These are phyloP conservation scores for Diaporthe citriasiana DNA, from an alignment of 2,329 filamentous ascomycete genomes.

Conservation along the genomic window DNA sequence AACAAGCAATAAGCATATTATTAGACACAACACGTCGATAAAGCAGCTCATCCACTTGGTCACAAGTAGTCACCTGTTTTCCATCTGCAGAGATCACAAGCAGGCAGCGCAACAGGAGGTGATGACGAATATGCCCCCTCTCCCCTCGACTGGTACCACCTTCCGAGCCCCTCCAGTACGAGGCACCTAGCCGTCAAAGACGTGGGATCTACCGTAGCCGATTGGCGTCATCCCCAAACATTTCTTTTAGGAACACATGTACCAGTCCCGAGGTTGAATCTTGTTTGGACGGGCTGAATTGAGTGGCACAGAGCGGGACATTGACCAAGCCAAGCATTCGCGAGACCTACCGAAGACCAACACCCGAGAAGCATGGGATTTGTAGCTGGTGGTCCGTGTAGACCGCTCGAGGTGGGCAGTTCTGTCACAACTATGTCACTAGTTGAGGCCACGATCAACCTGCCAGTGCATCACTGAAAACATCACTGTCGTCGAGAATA, in stretches of 20 bases:
- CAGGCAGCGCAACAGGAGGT: neutral
- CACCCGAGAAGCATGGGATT: neutral
- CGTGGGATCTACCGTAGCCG: too few species aligned
- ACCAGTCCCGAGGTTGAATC: neutral
- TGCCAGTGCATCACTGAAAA: too few species aligned
- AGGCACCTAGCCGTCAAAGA: neutral
- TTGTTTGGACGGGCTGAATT: neutral
- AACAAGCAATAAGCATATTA: neutral
- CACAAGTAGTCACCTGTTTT: neutral
- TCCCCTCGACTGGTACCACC: neutral
- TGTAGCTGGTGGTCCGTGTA: neutral
- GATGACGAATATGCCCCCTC: neutral
- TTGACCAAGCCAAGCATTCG: neutral
- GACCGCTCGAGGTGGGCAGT: too few species aligned
- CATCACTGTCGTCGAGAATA: neutral
- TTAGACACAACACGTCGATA: neutral
- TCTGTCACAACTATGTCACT: too few species aligned
- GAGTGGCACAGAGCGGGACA: neutral
- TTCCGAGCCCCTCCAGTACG: neutral
- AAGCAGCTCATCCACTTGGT: neutral
- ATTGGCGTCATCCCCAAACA: too few species aligned
- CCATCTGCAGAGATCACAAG: neutral
- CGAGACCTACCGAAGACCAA: neutral
- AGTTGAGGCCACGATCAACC: too few species aligned
- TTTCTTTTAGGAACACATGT: neutral